These are phyloP conservation scores for Nicotiana otophora DNA, from an alignment of 257 asterid genomes.

Conservation along the genomic window DNA sequence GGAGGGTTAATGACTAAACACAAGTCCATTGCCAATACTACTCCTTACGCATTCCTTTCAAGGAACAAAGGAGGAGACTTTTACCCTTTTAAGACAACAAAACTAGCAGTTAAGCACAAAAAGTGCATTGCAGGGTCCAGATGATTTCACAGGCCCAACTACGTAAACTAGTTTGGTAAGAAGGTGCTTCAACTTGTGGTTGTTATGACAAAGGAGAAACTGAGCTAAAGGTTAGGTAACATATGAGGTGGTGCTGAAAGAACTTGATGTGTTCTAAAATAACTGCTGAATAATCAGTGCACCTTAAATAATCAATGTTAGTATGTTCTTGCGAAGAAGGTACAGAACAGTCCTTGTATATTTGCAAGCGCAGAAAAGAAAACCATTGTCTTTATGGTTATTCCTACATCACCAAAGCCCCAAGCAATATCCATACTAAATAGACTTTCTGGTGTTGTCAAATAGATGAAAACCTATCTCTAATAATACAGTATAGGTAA, in stretches of 20 bases:
- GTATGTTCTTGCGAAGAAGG: neutral
- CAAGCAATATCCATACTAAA: neutral
- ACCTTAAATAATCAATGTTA: neutral
- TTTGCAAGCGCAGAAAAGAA: neutral
- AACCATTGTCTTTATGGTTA: neutral
- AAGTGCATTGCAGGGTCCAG: neutral
- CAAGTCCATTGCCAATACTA: neutral
- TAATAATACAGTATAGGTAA: neutral
- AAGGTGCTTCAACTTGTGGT: neutral
- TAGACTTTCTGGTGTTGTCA: neutral
- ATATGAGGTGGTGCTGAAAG: neutral
- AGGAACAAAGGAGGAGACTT: neutral
- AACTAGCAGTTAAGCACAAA: neutral
- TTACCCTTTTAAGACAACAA: neutral
- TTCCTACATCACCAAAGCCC: neutral
- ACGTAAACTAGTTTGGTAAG: neutral
- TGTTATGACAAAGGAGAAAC: neutral
- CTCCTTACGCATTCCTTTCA: neutral
- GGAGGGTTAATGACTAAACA: neutral
- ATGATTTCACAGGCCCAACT: neutral
- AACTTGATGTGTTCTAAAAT: neutral
- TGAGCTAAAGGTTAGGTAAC: neutral
- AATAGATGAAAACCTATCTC: neutral
- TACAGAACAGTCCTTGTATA: neutral
- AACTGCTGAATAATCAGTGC: neutral